phyloP scores from a whole-genome alignment of 1,284 basidiomycete genomes.

The Cryptococcus wingfieldii region DNA sequence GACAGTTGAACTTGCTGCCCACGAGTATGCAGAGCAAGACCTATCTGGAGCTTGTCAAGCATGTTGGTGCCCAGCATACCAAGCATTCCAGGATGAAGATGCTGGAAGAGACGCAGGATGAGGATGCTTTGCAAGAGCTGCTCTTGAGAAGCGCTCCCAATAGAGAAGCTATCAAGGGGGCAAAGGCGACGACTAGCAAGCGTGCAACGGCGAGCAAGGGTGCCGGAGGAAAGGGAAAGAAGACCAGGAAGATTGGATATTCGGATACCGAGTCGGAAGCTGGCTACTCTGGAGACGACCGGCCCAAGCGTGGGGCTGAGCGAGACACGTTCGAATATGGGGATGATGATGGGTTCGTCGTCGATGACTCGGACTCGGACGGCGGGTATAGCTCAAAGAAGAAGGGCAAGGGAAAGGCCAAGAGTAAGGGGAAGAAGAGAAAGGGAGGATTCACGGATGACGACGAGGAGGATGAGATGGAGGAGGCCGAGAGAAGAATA shows the following conservation, averaged over 20 bases:
- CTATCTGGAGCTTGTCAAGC: slow-evolving; percentile 42
- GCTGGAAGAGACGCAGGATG: slow-evolving; percentile 35
- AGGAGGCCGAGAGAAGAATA: slow-evolving; percentile 34
- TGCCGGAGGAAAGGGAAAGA: slow-evolving; percentile 3
- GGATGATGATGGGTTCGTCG: slow-evolving; percentile 47
- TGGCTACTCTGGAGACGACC: slow-evolving; percentile 1
- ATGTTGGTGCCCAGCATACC: slow-evolving; percentile 42
- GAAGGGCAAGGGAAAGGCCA: slow-evolving; percentile 25
- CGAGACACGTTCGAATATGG: slow-evolving; percentile 24
- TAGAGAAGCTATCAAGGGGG: slow-evolving; percentile 13
- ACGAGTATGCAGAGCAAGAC: slow-evolving; percentile 42
- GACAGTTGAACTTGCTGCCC: slow-evolving; percentile 38
- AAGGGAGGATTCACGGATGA: slow-evolving; percentile 6
- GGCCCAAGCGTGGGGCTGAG: not conserved
- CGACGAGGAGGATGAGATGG: slow-evolving; percentile 34
- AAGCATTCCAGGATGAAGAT: slow-evolving; percentile 45
- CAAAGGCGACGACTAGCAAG: not conserved
- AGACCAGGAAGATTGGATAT: slow-evolving; percentile 9
- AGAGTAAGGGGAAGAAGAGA: slow-evolving; percentile 15
- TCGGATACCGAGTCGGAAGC: slow-evolving; percentile 11
- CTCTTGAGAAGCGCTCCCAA: slow-evolving; percentile 22
- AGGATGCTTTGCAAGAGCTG: slow-evolving; percentile 25
- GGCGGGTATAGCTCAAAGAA: slow-evolving; percentile 21
- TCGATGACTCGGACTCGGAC: slow-evolving; percentile 38
- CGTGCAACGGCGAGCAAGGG: slow-evolving; percentile 1